Percentiles rank a stretch among this genome's conserved stretches.
Conservation (phyloP, 1,284 basidiomycete genomes). For the Trametes pubescens region DNA sequence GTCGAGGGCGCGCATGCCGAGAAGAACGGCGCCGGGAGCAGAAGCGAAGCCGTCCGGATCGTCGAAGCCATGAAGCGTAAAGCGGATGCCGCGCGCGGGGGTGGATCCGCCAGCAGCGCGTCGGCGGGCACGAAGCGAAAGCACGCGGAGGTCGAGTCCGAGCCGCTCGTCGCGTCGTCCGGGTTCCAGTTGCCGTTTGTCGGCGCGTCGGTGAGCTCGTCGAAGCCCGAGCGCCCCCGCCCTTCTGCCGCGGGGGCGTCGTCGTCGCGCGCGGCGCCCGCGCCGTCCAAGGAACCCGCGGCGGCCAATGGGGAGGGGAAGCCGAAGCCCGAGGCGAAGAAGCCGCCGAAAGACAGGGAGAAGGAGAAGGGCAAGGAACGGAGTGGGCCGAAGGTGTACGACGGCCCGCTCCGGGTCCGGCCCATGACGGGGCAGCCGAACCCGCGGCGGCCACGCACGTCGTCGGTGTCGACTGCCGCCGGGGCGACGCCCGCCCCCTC, state of each 20-base stretch:
- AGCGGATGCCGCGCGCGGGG: constrained; percentile 48
- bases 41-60: constrained; percentile 52
- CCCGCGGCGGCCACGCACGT: constrained; percentile 33
- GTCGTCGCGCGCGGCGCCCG: constrained; percentile 16
- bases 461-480: constrained; percentile 32
- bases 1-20: constrained; percentile 37
- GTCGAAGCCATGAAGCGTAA: constrained; percentile 59
- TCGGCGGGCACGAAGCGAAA: constrained; percentile 60
- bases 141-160: constrained; percentile 51
- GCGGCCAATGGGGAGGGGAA: constrained; percentile 25
- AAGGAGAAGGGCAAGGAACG: constrained; percentile 24
- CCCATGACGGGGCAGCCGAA: constrained; percentile 33
- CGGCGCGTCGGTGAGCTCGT: constrained; percentile 48
- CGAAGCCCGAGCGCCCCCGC: constrained; percentile 33
- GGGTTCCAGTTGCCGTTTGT: constrained; percentile 59
- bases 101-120: constrained; percentile 18
- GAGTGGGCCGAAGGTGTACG: constrained; percentile 28
- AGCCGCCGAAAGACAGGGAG: constrained; percentile 34
- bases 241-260: constrained; percentile 8
- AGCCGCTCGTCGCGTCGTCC: constrained; percentile 34
- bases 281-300: constrained; percentile 20
- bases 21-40: constrained; percentile 33
- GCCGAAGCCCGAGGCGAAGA: constrained; percentile 30
- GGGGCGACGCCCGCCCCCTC: constrained; percentile 18
- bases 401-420: constrained; percentile 40